These are phyloP conservation scores for Mycena capillaripes DNA, from an alignment of 768 basidiomycete genomes.

Conservation along the genomic window DNA sequence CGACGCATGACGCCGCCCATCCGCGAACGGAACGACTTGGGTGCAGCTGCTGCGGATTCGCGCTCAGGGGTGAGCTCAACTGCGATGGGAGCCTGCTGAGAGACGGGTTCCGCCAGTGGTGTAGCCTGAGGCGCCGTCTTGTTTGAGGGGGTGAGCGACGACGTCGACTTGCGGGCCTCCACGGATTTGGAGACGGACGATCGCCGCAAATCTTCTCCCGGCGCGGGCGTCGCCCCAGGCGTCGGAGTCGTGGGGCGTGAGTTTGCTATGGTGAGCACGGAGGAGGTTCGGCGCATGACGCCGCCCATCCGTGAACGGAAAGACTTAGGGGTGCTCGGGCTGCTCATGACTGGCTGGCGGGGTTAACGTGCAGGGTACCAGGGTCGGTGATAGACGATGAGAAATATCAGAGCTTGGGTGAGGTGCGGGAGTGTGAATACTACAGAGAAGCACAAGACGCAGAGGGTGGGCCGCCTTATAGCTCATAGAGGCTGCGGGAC, in stretches of 20 bases:
- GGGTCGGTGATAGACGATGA: neutral
- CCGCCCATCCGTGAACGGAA: constrained; percentile 74
- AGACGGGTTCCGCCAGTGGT: neutral
- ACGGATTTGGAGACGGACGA: constrained; percentile 20
- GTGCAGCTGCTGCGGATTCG: too few species aligned
- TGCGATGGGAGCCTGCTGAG: neutral
- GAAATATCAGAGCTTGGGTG: neutral
- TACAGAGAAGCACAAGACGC: neutral
- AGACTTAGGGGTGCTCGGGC: constrained; percentile 51
- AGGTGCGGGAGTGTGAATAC: neutral
- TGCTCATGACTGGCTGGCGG: constrained; percentile 48
- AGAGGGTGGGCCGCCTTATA: constrained; percentile 7
- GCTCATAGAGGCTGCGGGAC: constrained; percentile 24
- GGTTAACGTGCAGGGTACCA: constrained; percentile 13
- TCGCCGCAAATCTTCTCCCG: constrained; percentile 27
- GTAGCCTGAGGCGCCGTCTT: constrained; percentile 2
- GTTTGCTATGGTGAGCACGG: constrained; percentile 56
- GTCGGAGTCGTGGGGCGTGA: constrained; percentile 48
- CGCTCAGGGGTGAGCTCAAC: too few species aligned
- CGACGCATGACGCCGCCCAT: constrained; percentile 74
- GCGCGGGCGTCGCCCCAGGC: constrained; percentile 38
- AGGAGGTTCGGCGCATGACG: constrained; percentile 73
- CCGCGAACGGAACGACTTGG: constrained; percentile 69
- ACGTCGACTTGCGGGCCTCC: constrained; percentile 25
- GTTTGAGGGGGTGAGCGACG: constrained; percentile 20